Evolutionary conservation across 805 yeast species (phyloP), one percentile per base, ranked within the genome.

Genomic region (Dipodascus geniculatus): DNA sequence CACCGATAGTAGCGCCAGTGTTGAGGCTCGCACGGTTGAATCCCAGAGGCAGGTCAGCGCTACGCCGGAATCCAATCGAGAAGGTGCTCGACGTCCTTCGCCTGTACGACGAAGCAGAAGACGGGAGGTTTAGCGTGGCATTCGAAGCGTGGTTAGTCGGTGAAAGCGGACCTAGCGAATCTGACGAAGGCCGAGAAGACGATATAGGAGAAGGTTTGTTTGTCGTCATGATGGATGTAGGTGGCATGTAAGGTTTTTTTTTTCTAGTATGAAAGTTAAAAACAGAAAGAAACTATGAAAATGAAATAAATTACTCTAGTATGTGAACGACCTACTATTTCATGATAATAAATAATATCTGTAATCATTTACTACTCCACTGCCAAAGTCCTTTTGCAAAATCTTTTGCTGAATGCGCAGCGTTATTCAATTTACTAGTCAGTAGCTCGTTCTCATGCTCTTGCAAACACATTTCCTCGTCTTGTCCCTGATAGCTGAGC

Each of bases 1-100:
- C 81, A 1, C 87, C 87, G 59, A 83, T 65, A 28, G 33, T 6
- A 1, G 86, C 83, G 22, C 81, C 75, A 14, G 74, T 71, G 1
- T 71, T 60, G 22, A 68, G 69, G 19, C 20, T 16, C 9, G 73
- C 57, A 44, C 68, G 68, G 58, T 74, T 74, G 48, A 69, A 60
- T 0, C 78, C 79, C 3, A 55, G 23, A 19, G 62, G 62, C n/a
- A 22, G 31, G 19, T 38, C 44, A 3, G 20, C 20, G 44, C 20
- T 28, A 11, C 33, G 33, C 6, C 33, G 33, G 11, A 28, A 28
- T 11, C 33, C 33, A 28, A 28, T 20, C 71, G 70, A 4, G 67
- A 60, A 20, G 78, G 61, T 2, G 65, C 57, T 50, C 74, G 65
- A 8, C 6, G 33, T 28, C 11, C 33, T 28, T 6, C 33, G 33